phyloP scores from a whole-genome alignment of 768 basidiomycete species.

The Tricholoma sp. region DNA sequence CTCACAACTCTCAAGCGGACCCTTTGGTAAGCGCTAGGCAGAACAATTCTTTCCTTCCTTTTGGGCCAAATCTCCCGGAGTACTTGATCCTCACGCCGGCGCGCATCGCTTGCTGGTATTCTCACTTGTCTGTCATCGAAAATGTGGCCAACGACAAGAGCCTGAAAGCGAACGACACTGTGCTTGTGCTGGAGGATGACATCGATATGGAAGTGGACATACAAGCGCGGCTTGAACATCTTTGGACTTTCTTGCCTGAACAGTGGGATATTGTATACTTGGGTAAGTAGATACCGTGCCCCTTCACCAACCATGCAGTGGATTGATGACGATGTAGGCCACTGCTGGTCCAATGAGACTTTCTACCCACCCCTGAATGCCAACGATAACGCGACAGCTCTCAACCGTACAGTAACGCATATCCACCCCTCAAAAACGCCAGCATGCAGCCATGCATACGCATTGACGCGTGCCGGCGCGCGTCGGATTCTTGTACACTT shows the following conservation, averaged over 20 bases:
- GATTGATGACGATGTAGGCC: conserved; percentile 37
- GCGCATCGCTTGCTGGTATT: conserved; percentile 54
- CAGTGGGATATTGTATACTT: conserved; percentile 75
- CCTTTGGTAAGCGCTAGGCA: conserved; percentile 15
- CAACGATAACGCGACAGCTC: conserved; percentile 6
- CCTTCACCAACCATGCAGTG: not conserved
- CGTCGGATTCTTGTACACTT: conserved; percentile 56
- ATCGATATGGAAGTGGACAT: conserved; percentile 73
- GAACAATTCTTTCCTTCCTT: conserved; percentile 32
- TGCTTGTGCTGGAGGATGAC: conserved; percentile 72
- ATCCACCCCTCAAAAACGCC: conserved; percentile 59
- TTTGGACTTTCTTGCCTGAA: conserved; percentile 51
- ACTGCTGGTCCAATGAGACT: conserved; percentile 76
- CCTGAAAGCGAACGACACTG: conserved; percentile 25
- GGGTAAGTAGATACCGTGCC: conserved; percentile 33
- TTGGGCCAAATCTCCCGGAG: conserved; percentile 31
- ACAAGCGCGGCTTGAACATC: conserved; percentile 25
- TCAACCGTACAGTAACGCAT: conserved; percentile 13
- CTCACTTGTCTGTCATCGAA: conserved; percentile 50
- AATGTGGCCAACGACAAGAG: conserved; percentile 28
- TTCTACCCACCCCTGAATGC: conserved; percentile 31
- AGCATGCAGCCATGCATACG: conserved; percentile 74
- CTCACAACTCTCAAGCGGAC: conserved; percentile 1
- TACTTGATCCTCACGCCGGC: conserved; percentile 51
- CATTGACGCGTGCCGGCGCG: conserved; percentile 54